These are phyloP conservation scores for Pistacia vera DNA, from an alignment of 345 rosid genomes.

Conservation along the genomic window DNA sequence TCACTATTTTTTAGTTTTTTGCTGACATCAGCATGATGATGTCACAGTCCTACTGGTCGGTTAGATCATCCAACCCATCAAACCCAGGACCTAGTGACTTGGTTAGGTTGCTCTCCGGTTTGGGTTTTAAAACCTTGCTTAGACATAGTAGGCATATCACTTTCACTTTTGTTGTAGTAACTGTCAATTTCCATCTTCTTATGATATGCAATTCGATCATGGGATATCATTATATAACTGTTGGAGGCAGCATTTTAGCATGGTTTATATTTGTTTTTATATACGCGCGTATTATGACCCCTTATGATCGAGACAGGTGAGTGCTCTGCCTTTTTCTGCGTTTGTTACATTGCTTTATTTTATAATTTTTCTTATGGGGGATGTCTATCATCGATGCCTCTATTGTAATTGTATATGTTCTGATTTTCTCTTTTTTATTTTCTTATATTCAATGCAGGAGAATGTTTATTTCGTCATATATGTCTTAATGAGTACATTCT, in stretches of 20 bases:
- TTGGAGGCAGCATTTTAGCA: conserved; percentile 88
- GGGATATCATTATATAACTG: conserved; percentile 84
- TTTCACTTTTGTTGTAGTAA: conserved; percentile 37
- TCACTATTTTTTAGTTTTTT: too few relatives aligned
- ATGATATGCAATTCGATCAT: conserved; percentile 94
- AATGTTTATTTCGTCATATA: conserved; percentile 80
- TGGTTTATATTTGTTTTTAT: conserved; percentile 82
- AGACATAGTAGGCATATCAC: too few relatives aligned
- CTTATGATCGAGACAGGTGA: conserved; percentile 27
- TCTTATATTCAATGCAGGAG: conserved; percentile 53
- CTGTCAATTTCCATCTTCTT: conserved; percentile 92
- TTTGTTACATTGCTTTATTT: neutral
- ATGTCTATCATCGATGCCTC: neutral
- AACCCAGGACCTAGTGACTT: too few relatives aligned
- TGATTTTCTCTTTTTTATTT: conserved; percentile 12
- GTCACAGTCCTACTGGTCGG: too few relatives aligned
- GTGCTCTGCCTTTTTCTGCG: neutral
- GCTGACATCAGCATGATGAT: conserved; percentile 88
- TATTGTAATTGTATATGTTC: conserved; percentile 6
- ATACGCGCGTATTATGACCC: conserved; percentile 65
- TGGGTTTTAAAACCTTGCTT: too few relatives aligned
- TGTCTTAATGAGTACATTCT: conserved; percentile 86
- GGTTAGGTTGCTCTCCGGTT: too few relatives aligned
- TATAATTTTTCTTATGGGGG: neutral
- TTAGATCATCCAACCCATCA: too few relatives aligned